Base-by-base conservation (phyloP, 2,329 filamentous ascomycete genomes). In the Coleophoma eucalyptorum region DNA sequence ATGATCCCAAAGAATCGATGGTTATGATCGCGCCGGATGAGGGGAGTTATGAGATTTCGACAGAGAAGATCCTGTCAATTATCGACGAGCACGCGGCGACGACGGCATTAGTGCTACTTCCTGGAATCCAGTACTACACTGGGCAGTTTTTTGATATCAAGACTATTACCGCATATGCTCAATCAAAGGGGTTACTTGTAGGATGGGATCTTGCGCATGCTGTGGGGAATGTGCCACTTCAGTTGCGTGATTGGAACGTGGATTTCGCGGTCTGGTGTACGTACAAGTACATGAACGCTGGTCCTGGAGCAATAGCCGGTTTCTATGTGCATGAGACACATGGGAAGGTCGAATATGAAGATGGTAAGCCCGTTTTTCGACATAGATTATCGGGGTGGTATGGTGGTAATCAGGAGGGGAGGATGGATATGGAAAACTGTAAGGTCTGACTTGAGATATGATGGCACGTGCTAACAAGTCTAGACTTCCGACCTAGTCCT, bases 211-310 rank as follows among this genome's bases (percentile, higher is more conserved):
- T 94, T 21, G 91, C 91, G 0, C 90, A 96, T 66, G 89, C 90
- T 0, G 88, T 81, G 18, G 91, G 91, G 31, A 96, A 96, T 63
- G 88, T 95, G 2, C 83, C 87, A 40, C 70, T 96, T n/a, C 71
- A 76, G 51, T 76, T 96, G 18, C 90, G 96, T 68, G 89, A 93
- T 60, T 96, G 91, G 91, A 79, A 88, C 58, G 90, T 95, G 32
- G 91, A 96, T 67, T 96, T 96, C 62, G 91, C 92, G 15, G 89
- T 81, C 48, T 96, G 91, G 91, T 96, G 91, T 69, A 92, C 86
- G 16, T 96, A 96, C 77, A 96, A 96, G 72, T 96, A 96, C 72
- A 80, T 96, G 66, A 96, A 96, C 65, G 84, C 85, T 20, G 91
- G 91, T 0, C 90, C 91, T 0, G 91, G 91, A 3, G 79, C 84